Percentiles rank a stretch among this genome's conserved stretches.
Evolutionary conservation across 108 stramenopile genomes (phyloP).

Genomic region (Nitzschia sp.): DNA sequence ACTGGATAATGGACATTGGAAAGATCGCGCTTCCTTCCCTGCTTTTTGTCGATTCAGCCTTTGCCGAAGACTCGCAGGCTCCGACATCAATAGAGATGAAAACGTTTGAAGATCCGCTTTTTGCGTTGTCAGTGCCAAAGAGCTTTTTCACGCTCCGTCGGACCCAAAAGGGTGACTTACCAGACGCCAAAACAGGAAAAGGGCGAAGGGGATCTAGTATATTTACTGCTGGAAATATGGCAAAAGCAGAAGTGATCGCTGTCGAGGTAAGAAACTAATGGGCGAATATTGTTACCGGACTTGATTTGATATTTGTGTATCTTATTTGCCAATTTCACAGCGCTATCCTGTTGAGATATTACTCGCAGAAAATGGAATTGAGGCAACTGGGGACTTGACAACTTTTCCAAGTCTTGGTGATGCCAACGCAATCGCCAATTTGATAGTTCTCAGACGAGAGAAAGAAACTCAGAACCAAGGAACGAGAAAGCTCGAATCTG

Average conservation of each 20-base stretch:
- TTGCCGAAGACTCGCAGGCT: background rate
- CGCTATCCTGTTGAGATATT: slow-evolving; percentile 63
- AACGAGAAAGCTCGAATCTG: slow-evolving; percentile 38
- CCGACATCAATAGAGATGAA: slow-evolving; percentile 56
- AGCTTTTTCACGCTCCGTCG: slow-evolving; percentile 71
- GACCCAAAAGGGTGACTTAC: slow-evolving; percentile 79
- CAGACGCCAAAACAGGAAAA: slow-evolving; percentile 80
- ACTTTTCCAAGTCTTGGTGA: slow-evolving; percentile 72
- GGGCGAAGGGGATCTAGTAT: slow-evolving; percentile 80
- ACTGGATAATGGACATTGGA: background rate
- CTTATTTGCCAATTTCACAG: background rate
- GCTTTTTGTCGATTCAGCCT: background rate
- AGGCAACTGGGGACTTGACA: slow-evolving; percentile 63
- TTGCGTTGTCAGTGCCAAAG: slow-evolving; percentile 61
- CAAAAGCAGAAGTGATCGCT: slow-evolving; percentile 82
- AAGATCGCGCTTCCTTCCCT: background rate
- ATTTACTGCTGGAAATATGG: slow-evolving; percentile 87
- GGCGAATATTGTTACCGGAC: background rate
- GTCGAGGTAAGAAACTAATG: slow-evolving; percentile 57
- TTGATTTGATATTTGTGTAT: too few species aligned
- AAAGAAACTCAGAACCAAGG: slow-evolving; percentile 60
- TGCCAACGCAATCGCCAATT: slow-evolving; percentile 59
- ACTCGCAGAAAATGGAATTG: slow-evolving; percentile 83
- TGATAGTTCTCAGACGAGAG: slow-evolving; percentile 68
- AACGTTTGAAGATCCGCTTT: slow-evolving; percentile 69